These are phyloP conservation scores for Lecanicillium sp. DNA, from an alignment of 2,329 filamentous ascomycete species.

Conservation along the genomic window DNA sequence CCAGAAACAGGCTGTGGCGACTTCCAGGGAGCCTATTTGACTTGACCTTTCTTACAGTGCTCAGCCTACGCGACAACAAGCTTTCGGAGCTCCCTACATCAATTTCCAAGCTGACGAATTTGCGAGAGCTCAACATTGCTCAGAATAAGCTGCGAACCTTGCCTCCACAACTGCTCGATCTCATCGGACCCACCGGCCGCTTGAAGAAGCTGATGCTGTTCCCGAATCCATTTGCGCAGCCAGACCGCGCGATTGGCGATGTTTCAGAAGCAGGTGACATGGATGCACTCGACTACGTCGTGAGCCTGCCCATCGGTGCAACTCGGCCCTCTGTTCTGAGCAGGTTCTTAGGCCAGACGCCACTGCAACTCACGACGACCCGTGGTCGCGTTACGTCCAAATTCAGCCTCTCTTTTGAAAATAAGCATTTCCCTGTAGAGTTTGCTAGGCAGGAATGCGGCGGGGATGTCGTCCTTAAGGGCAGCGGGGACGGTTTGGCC, in stretches of 20 bases:
- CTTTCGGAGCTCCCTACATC: conserved; percentile 55
- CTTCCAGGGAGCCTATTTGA: conserved; percentile 58
- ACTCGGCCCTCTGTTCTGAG: conserved; percentile 1
- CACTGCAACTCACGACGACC: conserved; percentile 10
- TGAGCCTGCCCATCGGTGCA: conserved; percentile 2
- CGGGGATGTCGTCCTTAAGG: conserved; percentile 12
- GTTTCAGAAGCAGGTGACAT: conserved; percentile 6
- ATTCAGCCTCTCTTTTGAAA: not conserved
- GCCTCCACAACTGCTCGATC: conserved; percentile 55
- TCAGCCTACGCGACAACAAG: conserved; percentile 60
- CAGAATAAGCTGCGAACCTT: conserved; percentile 56
- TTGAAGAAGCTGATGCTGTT: conserved; percentile 50
- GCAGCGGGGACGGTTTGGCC: conserved; percentile 2
- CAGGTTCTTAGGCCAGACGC: conserved; percentile 12
- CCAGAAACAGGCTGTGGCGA: conserved; percentile 49
- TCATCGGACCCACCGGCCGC: conserved; percentile 41
- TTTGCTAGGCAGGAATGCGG: conserved; percentile 7
- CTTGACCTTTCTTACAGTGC: conserved; percentile 54
- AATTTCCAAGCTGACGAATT: conserved; percentile 51
- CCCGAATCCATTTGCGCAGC: conserved; percentile 57
- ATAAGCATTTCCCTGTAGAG: conserved; percentile 16
- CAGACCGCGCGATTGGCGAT: conserved; percentile 21
- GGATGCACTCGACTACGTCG: conserved; percentile 13
- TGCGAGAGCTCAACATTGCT: conserved; percentile 59
- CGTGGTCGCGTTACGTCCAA: conserved; percentile 9